Conservation (phyloP, 805 yeast genomes). For the Wickerhamiella azymoides region DNA sequence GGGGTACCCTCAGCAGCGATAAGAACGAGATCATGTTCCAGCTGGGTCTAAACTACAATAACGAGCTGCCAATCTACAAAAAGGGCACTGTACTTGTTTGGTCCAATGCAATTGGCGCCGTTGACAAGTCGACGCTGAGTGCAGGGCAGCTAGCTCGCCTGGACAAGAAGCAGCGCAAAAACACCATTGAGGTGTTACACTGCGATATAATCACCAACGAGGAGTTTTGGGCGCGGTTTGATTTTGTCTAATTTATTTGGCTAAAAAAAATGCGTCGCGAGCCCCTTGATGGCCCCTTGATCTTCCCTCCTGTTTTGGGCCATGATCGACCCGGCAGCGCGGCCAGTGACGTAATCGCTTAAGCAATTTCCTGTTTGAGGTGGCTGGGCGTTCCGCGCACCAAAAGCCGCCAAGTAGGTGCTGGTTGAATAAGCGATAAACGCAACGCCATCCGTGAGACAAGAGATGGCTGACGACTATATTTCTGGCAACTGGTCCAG, state of each 20-base stretch:
- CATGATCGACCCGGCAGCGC: background rate
- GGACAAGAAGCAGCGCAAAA: slow-evolving; percentile 37
- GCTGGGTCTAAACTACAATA: slow-evolving; percentile 78
- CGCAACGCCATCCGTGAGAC: background rate
- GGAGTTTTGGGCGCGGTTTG: slow-evolving; percentile 37
- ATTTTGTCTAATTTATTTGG: background rate
- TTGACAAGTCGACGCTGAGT: slow-evolving; percentile 17
- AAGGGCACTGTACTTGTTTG: slow-evolving; percentile 64
- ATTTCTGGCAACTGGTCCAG: background rate
- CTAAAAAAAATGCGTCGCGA: too few species aligned
- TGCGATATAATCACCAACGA: slow-evolving; percentile 47
- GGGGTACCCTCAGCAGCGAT: slow-evolving; percentile 68
- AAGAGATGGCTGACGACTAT: background rate
- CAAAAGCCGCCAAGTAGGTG: background rate
- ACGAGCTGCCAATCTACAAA: slow-evolving; percentile 74
- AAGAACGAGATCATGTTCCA: slow-evolving; percentile 80
- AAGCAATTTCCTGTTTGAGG: background rate
- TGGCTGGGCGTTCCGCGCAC: background rate
- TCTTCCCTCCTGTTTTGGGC: too few species aligned
- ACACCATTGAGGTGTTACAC: slow-evolving; percentile 34
- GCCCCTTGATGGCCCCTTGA: too few species aligned
- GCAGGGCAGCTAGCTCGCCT: slow-evolving; percentile 38
- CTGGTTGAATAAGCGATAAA: background rate
- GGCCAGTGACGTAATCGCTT: background rate
- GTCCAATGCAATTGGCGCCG: slow-evolving; percentile 15